phyloP scores from a whole-genome alignment of 2,329 filamentous ascomycete species.

The Exophiala sideris region DNA sequence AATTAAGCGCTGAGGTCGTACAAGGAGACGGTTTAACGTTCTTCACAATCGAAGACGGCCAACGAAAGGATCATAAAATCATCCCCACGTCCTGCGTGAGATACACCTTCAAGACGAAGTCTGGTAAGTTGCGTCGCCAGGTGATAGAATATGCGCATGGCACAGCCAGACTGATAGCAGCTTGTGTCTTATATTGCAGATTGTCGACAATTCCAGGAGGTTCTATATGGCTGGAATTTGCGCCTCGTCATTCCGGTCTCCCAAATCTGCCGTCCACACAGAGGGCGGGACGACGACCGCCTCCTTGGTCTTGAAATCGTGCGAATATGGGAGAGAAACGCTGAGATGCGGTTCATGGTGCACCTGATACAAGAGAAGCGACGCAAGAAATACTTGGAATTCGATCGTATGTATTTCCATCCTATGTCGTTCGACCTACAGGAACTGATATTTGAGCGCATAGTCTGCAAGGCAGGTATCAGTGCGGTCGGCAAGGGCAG shows the following conservation, averaged over 20 bases:
- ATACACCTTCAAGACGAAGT: conserved; percentile 3
- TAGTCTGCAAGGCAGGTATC: conserved; percentile 7
- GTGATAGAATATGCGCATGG: too few species aligned
- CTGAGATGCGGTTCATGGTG: conserved; percentile 10
- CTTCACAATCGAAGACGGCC: conserved; percentile 8
- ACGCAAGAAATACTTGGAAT: conserved; percentile 10
- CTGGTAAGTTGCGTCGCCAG: not conserved
- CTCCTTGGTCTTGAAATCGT: conserved; percentile 6
- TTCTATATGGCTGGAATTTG: conserved; percentile 5
- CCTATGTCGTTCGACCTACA: not conserved
- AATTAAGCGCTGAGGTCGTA: conserved; percentile 3
- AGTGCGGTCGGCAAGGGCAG: conserved; percentile 7
- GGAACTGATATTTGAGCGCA: not conserved
- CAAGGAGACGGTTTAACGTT: conserved; percentile 9
- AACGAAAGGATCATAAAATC: conserved; percentile 2
- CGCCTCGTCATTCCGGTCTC: conserved; percentile 4
- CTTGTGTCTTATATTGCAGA: not conserved
- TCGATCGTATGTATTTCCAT: conserved; percentile 4
- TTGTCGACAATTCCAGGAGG: conserved; percentile 6
- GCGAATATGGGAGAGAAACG: conserved; percentile 3
- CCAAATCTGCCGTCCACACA: conserved; percentile 6
- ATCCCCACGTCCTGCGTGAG: conserved; percentile 10
- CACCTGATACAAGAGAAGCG: conserved; percentile 8
- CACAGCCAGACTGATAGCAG: too few species aligned
- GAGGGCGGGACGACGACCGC: conserved; percentile 5